Evolutionary conservation across 306 rosid genomes (phyloP).

Genomic region (Cucumis cinereus): DNA sequence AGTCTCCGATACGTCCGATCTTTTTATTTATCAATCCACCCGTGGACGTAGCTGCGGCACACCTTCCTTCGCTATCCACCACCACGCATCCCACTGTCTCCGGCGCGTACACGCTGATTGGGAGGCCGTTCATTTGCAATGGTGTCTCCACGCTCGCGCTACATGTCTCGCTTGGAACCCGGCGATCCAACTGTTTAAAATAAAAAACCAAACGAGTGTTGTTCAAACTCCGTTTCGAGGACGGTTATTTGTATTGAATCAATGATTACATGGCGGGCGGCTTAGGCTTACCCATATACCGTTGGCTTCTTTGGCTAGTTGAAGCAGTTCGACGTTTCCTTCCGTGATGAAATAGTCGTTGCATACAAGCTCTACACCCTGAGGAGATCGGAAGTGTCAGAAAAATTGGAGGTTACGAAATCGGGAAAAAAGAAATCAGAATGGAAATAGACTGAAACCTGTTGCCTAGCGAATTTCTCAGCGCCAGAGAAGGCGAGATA

Average conservation of each 20-base stretch:
- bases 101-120: constrained; percentile 69
- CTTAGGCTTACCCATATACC: constrained; percentile 43
- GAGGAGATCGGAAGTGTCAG: background rate
- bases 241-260: no score
- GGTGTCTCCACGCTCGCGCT: constrained; percentile 42
- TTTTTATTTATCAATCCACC: constrained; percentile 85
- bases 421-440: background rate
- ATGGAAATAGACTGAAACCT: constrained; percentile 20
- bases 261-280: no score
- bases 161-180: constrained; percentile 50
- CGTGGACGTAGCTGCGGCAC: constrained; percentile 85
- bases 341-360: constrained; percentile 80
- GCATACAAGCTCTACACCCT: constrained; percentile 66
- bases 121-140: constrained; percentile 69
- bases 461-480: constrained; percentile 66
- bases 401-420: background rate
- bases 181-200: constrained; percentile 56
- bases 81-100: constrained; percentile 97
- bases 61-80: constrained; percentile 55
- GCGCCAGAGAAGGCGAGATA: constrained; percentile 87
- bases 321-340: constrained; percentile 75
- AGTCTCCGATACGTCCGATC: constrained; percentile 81
- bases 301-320: constrained; percentile 84
- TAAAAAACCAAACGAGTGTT: background rate
- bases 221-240: no score